Percentiles rank a stretch among this genome's conserved stretches.
Evolutionary conservation across 139 green algal genomes (phyloP).

Genomic region (Chlorella sorokiniana): DNA sequence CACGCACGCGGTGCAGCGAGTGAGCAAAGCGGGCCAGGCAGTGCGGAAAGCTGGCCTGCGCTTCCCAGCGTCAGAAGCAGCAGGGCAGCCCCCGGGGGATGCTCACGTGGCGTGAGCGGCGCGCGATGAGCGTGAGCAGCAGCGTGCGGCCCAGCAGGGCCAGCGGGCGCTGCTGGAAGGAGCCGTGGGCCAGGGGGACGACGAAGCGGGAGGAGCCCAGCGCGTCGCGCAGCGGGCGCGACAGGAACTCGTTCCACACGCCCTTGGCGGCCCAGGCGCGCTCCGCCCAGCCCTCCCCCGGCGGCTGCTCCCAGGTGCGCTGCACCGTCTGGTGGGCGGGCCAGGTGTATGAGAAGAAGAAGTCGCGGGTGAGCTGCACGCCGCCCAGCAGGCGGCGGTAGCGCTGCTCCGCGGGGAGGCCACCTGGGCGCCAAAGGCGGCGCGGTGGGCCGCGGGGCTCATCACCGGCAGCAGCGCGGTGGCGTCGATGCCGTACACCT

Average conservation of each 20-base stretch:
- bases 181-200: conserved; percentile 91
- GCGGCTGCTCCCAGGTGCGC: conserved; percentile 53
- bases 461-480: conserved; percentile 79
- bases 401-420: conserved; percentile 39
- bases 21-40: too few relatives aligned
- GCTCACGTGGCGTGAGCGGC: conserved; percentile 68
- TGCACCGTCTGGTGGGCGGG: conserved; percentile 78
- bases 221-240: conserved; percentile 58
- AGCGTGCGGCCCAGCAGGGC: conserved; percentile 80
- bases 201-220: conserved; percentile 69
- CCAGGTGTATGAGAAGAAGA: conserved; percentile 94
- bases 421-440: conserved; percentile 16
- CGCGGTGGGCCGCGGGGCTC: conserved; percentile 53
- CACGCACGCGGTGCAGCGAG: too few relatives aligned
- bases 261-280: conserved; percentile 79
- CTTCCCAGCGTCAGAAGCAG: too few relatives aligned
- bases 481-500: conserved; percentile 83
- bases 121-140: conserved; percentile 83
- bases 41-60: too few relatives aligned
- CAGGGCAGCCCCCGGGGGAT: too few relatives aligned
- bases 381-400: conserved; percentile 80
- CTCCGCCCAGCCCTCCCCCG: conserved; percentile 15
- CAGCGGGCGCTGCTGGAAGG: conserved; percentile 85
- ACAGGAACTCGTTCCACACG: conserved; percentile 94
- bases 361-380: conserved; percentile 90